Conservation (phyloP, 163 green algal genomes). For the Prototheca cutis region DNA sequence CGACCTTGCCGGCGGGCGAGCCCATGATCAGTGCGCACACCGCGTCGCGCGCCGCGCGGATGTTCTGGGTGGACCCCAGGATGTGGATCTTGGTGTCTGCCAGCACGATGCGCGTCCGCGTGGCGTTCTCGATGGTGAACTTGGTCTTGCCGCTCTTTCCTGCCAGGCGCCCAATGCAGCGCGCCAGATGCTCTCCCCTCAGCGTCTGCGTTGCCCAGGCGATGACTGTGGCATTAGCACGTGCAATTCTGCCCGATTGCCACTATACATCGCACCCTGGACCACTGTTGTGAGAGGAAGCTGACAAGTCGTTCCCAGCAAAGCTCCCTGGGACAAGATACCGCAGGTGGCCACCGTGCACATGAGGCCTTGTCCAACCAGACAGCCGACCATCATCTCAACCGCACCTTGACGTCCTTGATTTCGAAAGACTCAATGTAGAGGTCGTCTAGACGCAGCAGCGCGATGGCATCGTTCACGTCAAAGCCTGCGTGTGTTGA, state of each 20-base stretch:
- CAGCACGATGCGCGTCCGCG: slow-evolving; percentile 91
- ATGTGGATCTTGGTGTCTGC: slow-evolving; percentile 97
- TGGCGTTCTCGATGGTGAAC: slow-evolving; percentile 98
- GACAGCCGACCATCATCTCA: too few relatives aligned
- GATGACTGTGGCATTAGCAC: neutral
- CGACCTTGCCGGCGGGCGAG: slow-evolving; percentile 93
- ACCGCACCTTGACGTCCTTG: slow-evolving; percentile 88
- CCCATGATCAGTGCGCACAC: slow-evolving; percentile 93
- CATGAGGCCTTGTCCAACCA: too few relatives aligned
- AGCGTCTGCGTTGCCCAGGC: slow-evolving; percentile 74
- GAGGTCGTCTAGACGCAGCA: slow-evolving; percentile 94
- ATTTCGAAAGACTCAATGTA: slow-evolving; percentile 98
- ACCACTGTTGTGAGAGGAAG: too few relatives aligned
- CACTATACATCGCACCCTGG: slow-evolving; percentile 79
- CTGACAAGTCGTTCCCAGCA: too few relatives aligned
- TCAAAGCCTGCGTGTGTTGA: slow-evolving; percentile 54
- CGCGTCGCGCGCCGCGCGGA: slow-evolving; percentile 60
- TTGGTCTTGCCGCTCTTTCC: slow-evolving; percentile 95
- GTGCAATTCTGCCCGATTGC: neutral
- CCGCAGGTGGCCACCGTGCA: too few relatives aligned
- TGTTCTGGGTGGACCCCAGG: slow-evolving; percentile 81
- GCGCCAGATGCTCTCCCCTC: slow-evolving; percentile 89
- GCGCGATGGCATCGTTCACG: slow-evolving; percentile 84
- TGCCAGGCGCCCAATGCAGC: slow-evolving; percentile 82
- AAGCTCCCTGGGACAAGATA: too few relatives aligned